A percentile compares a stretch with the other conserved stretches of the same genome.
Conservation (phyloP, 1,139 yeast species). For the Spathaspora sp. region DNA sequence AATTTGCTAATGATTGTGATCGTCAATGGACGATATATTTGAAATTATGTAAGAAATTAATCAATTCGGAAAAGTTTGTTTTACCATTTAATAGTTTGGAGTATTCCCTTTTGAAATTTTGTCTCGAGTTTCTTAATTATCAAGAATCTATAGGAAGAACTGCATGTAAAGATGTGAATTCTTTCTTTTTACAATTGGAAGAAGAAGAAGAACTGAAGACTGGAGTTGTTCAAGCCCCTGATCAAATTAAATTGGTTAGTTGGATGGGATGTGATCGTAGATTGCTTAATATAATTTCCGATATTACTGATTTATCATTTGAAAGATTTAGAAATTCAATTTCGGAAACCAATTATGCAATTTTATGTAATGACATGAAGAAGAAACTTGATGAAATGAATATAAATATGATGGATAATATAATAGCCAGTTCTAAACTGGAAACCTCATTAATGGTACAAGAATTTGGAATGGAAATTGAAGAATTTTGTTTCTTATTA, state of each 20-base stretch:
- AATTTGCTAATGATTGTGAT: constrained; percentile 30
- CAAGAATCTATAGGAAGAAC: constrained; percentile 36
- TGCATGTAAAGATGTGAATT: constrained; percentile 30
- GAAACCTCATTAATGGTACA: constrained; percentile 4
- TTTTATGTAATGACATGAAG: constrained; percentile 16
- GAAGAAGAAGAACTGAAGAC: constrained; percentile 14
- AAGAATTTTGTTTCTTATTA: constrained; percentile 27
- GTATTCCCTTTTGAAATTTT: constrained; percentile 22
- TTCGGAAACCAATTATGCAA: constrained; percentile 17
- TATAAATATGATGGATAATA: constrained; percentile 8
- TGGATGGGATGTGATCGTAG: constrained; percentile 33
- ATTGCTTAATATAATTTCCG: constrained; percentile 28
- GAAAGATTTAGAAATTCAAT: constrained; percentile 22
- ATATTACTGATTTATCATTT: constrained; percentile 35
- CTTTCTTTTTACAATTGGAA: constrained; percentile 21
- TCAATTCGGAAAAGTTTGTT: constrained; percentile 18
- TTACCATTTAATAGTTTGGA: constrained; percentile 19
- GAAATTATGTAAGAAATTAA: constrained; percentile 20
- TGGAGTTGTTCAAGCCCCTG: constrained; percentile 2
- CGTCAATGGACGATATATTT: constrained; percentile 26
- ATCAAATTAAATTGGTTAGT: constrained; percentile 12
- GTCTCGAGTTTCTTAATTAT: constrained; percentile 28
- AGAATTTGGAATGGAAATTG: constrained; percentile 12
- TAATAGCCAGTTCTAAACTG: constrained; percentile 1
- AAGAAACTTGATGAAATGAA: constrained; percentile 15